Evolutionary conservation across 306 rosid genomes (phyloP).

Genomic region (Argentina anserina): DNA sequence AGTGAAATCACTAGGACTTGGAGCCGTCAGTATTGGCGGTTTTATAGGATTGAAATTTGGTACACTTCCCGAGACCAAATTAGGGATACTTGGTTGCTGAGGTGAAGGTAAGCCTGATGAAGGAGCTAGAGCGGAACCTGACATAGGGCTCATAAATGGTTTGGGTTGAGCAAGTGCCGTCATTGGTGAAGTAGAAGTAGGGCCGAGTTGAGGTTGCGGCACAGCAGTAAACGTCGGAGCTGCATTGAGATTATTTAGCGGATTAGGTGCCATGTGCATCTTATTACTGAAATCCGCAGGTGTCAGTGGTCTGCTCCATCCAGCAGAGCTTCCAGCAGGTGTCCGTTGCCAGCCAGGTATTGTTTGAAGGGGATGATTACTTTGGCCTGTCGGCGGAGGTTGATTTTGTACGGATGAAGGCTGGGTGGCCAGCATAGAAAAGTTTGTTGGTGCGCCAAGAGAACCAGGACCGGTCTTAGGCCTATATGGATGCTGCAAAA

Average conservation of each 20-base stretch:
- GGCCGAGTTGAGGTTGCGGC: constrained; percentile 44
- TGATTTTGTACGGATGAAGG: constrained; percentile 41
- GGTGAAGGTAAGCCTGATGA: constrained; percentile 34
- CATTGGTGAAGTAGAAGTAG: constrained; percentile 33
- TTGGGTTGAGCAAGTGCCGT: constrained; percentile 17
- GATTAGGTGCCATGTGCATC: constrained; percentile 40
- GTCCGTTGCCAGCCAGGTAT: constrained; percentile 32
- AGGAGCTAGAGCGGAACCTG: constrained; percentile 31
- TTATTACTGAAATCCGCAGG: constrained; percentile 44
- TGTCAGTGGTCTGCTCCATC: constrained; percentile 24
- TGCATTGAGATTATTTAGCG: constrained; percentile 16
- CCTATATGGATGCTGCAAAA: constrained; percentile 45
- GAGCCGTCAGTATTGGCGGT: constrained; percentile 35
- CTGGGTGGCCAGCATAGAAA: constrained; percentile 36
- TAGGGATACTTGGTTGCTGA: constrained; percentile 52
- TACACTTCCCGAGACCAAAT: constrained; percentile 38
- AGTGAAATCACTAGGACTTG: constrained; percentile 61
- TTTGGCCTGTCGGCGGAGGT: constrained; percentile 40
- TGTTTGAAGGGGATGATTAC: constrained; percentile 31
- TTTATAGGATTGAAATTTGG: constrained; percentile 31
- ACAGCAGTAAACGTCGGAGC: constrained; percentile 30
- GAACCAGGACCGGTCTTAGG: constrained; percentile 41
- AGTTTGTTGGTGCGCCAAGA: constrained; percentile 48
- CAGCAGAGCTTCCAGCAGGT: constrained; percentile 36
- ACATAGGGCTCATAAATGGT: constrained; percentile 25